Evolutionary conservation across 2,329 filamentous ascomycete species (phyloP), one percentile per base, ranked within the genome.

Genomic region (Podosphaera leucotricha): DNA sequence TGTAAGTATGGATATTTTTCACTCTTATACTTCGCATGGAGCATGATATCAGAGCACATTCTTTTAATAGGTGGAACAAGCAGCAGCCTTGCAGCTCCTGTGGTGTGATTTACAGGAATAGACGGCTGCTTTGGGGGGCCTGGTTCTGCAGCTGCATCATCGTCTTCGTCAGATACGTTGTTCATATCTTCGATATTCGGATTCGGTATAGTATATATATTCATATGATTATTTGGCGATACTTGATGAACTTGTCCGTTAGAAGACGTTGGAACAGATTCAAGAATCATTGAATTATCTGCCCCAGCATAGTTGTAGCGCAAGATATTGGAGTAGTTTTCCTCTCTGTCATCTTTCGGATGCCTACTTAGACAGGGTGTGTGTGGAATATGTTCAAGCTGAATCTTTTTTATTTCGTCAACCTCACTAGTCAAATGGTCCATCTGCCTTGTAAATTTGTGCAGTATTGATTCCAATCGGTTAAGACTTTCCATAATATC

Each of bases 61-160:
- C 68, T 62, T 56, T 66, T 62, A 44, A 90, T 83, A 0, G 75
- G 70, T 0, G 70, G 70, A 75, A 80, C 85, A 40, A 71, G 67
- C 22, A 95, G 64, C 16, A 95, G 65, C 49, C 85, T 72, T 43
- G 90, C 82, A 1, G 85, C 85, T n/a, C 84, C 74, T 0, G 86
- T 94, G 0, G 83, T 92, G 55, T 95, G 87, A 51, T 92, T 82
- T 22, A 77, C 72, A 0, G 84, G 81, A 45, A 92, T 81, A 1
- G 79, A 72, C 13, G 80, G 71, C 50, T 75, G 69, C 40, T 73
- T 75, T 1, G 69, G 68, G 11, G 61, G 63, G 6, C 71, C 67
- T 10, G 66, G 61, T 6, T 55, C 50, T 45, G 51, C 50, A 41
- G 43, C 50, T 43, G 55, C 67, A 36, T 70, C 68, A 41, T 61